Percentiles rank a stretch among this genome's conserved stretches.
Evolutionary conservation across 2,329 filamentous ascomycete species (phyloP).

Genomic region (Aspergillus sp.): DNA sequence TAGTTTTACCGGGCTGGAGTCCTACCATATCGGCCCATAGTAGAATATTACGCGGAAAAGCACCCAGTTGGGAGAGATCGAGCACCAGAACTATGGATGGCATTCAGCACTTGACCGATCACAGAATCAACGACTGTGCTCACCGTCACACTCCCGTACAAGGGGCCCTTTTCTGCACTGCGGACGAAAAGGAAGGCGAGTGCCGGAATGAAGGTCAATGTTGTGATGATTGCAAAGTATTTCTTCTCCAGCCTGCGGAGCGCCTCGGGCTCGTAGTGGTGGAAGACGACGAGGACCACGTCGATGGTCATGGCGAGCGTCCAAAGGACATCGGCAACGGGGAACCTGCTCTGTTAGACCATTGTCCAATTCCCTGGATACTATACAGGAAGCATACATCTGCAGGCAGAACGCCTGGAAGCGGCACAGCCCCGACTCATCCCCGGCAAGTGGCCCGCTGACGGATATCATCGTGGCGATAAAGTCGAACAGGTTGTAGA

Average conservation of each 20-base stretch:
- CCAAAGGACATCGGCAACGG: slow-evolving; percentile 39
- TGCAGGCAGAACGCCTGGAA: slow-evolving; percentile 42
- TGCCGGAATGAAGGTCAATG: slow-evolving; percentile 35
- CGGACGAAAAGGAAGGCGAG: slow-evolving; percentile 35
- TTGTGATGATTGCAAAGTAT: slow-evolving; percentile 31
- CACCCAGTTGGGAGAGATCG: slow-evolving; percentile 39
- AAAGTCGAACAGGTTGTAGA: slow-evolving; percentile 40
- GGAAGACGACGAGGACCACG: slow-evolving; percentile 38
- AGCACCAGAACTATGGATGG: slow-evolving; percentile 35
- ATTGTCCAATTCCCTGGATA: not conserved
- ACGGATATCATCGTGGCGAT: slow-evolving; percentile 41
- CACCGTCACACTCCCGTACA: slow-evolving; percentile 39
- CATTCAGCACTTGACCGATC: not conserved
- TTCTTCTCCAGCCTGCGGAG: slow-evolving; percentile 34
- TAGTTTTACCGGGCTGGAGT: not conserved
- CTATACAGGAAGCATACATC: slow-evolving; percentile 26
- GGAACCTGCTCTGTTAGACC: slow-evolving; percentile 29
- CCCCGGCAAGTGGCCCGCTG: slow-evolving; percentile 35
- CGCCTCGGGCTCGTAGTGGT: slow-evolving; percentile 32
- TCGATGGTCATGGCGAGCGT: slow-evolving; percentile 39
- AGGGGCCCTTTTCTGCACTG: slow-evolving; percentile 30
- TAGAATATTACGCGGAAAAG: slow-evolving; percentile 37
- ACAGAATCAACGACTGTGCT: slow-evolving; percentile 6
- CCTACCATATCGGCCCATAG: slow-evolving; percentile 38
- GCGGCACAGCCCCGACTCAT: slow-evolving; percentile 34